Base-by-base conservation (phyloP, 2,329 filamentous ascomycete genomes). In the Neoascochyta sp. region DNA sequence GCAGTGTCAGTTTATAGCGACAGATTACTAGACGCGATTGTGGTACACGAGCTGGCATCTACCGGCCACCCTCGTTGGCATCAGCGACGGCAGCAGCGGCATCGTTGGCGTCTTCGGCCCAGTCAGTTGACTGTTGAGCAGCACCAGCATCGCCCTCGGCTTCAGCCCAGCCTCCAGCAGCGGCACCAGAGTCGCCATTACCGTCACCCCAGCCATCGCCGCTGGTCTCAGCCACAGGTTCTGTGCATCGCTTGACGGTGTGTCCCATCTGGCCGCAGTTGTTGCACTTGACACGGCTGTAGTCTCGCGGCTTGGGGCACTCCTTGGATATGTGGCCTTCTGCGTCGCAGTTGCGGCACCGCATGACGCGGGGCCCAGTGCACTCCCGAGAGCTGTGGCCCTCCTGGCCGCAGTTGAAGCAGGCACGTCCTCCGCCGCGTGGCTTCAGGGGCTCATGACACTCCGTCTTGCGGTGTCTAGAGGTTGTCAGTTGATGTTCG, bases 311-410 rank as follows among this genome's bases (percentile, higher is more conserved):
- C 59, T 77, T 68, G 0, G 27, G 20, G 43, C 78, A 78, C 4
- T 76, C 71, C 11, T 65, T 66, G 40, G 66, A 59, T 23, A 69
- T 65, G 40, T 84, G 80, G 4, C 78, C 80, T 29, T 78, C 74
- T 22, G 74, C 59, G 12, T 78, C 78, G 44, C 81, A 84, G 62
- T 83, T 84, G 49, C 70, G 64, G 59, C 73, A 76, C 43, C 57
- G 60, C n/a, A 58, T 45, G 10, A 56, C 48, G 2, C 42, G 44
- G 12, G 50, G 48, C 22, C 62, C 45, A 16, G 49, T 25, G 25
- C 59, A 62, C 0, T 50, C 45, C 3, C 37, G 41, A 9, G 45
- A 50, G 17, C 51, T 44, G 23, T 62, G 57, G 4, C 53, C 57
- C 1, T 33, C 34, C 13, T 53, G 24, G 6, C 45, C 40, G 31